Evolutionary conservation across 371 early-diverging fungal species (phyloP), one percentile per base, ranked within the genome.

Genomic region (Mortierella sp.): DNA sequence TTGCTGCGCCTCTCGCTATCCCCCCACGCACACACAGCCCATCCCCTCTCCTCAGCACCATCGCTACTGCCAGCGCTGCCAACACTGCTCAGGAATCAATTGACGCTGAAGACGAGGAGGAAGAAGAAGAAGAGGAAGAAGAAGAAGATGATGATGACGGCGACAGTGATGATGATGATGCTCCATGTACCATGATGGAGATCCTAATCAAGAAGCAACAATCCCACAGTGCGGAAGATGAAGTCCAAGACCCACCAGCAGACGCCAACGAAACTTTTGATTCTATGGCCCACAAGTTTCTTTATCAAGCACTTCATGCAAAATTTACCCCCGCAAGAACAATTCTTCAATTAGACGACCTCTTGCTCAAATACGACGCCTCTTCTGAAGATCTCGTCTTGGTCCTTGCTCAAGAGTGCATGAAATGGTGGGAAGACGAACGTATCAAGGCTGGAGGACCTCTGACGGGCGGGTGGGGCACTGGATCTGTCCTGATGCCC

Each of bases 331-430:
- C 88, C 35, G 89, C 89, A 14, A 84, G 88, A 45, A 87, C 86
- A 8, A 85, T 89, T 60, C 66, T 90, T 16, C 89, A 89, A 61
- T 75, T 90, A 28, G 91, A 90, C 43, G 91, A 90, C 37, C 71
- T 89, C 45, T 80, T 88, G 72, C 61, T 88, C 24, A 90, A 90
- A 72, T 87, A 89, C 64, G 91, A 90, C 45, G 87, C 91, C 20
- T 66, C 84, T 1, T 66, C 84, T 6, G 83, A 85, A 5, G 79
- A 78, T 11, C 72, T 90, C 0, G 57, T 86, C 14, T 59, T 75
- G 35, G 84, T 85, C 1, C 68, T 90, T 39, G 83, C 87, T 0
- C 69, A 70, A 37, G 71, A 81, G 55, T 68, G 68, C 24, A 66
- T 66, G 70, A 75, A 72, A 58, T 81, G 81, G 81, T 81, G 81